Evolutionary conservation across 768 basidiomycete genomes (phyloP), one percentile per base, ranked within the genome.

Genomic region (Wakefieldia striispora): DNA sequence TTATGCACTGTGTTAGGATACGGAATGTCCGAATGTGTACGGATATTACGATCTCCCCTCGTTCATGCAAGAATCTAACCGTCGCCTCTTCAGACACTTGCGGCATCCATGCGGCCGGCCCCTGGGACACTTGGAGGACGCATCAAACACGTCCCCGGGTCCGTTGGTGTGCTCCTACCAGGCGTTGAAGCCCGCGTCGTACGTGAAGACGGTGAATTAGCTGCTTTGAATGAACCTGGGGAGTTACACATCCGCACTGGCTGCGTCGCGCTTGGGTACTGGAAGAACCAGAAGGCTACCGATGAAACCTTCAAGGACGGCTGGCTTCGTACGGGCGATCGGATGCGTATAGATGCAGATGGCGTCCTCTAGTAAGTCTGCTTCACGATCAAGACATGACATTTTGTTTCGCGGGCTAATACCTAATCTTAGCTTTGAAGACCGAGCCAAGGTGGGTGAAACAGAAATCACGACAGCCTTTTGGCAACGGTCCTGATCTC

Each of bases 281-380:
- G 80, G 80, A 79, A 82, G 39, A 85, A 91, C 60, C 76, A 80
- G 43, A 73, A 78, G 51, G 84, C 86, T 0, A 88, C 80, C 21
- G 69, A 70, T 43, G 80, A 81, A 56, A 83, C 87, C 1, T 91
- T 91, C 59, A 55, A 47, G 12, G 73, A 79, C 39, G 86, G 88
- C 17, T 92, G 90, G 90, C 56, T 92, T 21, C 73, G 71, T 45
- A 91, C 87, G 0, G 90, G 90, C 3, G 89, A 92, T 63, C 71
- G 75, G 45, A 85, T 90, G 60, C 68, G 75, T 34, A 78, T 81
- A 5, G 79, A 86, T 53, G 72, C 73, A 52, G 70, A 82, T 5
- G 82, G 81, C 1, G 75, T 79, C 49, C 81, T 89, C 60, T 91
- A 78, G 86, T 88, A 51, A 36, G 81, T 70, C 20, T 38, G 8